These are phyloP conservation scores for Linderniella brevidens DNA, from an alignment of 257 asterid genomes.

Conservation along the genomic window DNA sequence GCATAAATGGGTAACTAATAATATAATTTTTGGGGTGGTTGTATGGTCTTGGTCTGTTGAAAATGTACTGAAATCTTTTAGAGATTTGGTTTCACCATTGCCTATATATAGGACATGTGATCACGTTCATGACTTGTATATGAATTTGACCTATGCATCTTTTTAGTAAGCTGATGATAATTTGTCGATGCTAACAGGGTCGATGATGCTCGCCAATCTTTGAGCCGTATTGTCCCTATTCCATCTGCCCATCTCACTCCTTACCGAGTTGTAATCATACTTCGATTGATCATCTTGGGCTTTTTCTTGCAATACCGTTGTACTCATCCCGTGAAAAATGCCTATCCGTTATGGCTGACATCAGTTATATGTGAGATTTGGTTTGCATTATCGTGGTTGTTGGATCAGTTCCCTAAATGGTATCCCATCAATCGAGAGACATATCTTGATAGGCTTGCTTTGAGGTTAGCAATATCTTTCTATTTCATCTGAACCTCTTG, in stretches of 20 bases:
- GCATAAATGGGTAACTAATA: too few relatives aligned
- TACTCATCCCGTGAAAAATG: slow-evolving; percentile 53
- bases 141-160: too few relatives aligned
- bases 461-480: slow-evolving; percentile 30
- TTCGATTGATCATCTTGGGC: slow-evolving; percentile 47
- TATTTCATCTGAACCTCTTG: too few relatives aligned
- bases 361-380: slow-evolving; percentile 67
- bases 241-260: slow-evolving; percentile 46
- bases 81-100: too few relatives aligned
- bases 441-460: slow-evolving; percentile 42
- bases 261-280: slow-evolving; percentile 43
- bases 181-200: slow-evolving; percentile 23
- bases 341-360: slow-evolving; percentile 58
- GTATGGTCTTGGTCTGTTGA: too few relatives aligned
- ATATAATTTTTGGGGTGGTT: too few relatives aligned
- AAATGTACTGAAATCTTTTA: too few relatives aligned
- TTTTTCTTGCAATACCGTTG: slow-evolving; percentile 61
- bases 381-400: slow-evolving; percentile 64
- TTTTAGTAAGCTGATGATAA: not conserved
- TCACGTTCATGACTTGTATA: too few relatives aligned
- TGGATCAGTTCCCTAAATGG: slow-evolving; percentile 70
- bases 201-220: slow-evolving; percentile 62
- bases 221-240: slow-evolving; percentile 56
- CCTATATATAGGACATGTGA: too few relatives aligned
- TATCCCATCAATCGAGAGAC: slow-evolving; percentile 55